Percentiles rank a stretch among this genome's conserved stretches.
These are phyloP conservation scores for Alopecurus myosuroides DNA, from an alignment of 176 grass and related monocot species.

Conservation along the genomic window DNA sequence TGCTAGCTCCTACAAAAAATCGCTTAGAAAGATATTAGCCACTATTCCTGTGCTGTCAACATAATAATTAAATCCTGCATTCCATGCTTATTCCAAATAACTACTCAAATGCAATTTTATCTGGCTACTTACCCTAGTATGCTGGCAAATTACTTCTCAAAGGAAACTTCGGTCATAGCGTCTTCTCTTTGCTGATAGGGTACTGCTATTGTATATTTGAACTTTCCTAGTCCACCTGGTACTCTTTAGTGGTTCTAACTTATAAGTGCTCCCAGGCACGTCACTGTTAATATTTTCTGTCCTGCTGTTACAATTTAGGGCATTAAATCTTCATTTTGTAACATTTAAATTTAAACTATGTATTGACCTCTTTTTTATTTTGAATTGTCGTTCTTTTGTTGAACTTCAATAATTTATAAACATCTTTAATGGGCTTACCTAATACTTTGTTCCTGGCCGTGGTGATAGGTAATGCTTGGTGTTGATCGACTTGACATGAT, in stretches of 20 bases:
- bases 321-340: background rate
- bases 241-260: background rate
- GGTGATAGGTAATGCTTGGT: constrained; percentile 93
- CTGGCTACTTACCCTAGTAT: background rate
- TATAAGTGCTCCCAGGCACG: background rate
- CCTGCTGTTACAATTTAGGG: background rate
- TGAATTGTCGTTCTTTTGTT: background rate
- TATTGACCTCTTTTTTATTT: background rate
- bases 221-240: background rate
- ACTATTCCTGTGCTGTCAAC: background rate
- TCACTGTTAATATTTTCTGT: background rate
- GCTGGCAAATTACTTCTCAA: background rate
- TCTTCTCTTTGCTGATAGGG: background rate
- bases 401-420: background rate
- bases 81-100: background rate
- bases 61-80: background rate
- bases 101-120: background rate
- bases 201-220: background rate
- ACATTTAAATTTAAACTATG: background rate
- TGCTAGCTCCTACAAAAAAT: background rate
- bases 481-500: constrained; percentile 99
- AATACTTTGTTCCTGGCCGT: constrained; percentile 18
- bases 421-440: constrained; percentile 1
- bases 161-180: background rate
- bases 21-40: background rate